Conservation (phyloP, 306 rosid genomes). For the Chamaecrista fasciculata region DNA sequence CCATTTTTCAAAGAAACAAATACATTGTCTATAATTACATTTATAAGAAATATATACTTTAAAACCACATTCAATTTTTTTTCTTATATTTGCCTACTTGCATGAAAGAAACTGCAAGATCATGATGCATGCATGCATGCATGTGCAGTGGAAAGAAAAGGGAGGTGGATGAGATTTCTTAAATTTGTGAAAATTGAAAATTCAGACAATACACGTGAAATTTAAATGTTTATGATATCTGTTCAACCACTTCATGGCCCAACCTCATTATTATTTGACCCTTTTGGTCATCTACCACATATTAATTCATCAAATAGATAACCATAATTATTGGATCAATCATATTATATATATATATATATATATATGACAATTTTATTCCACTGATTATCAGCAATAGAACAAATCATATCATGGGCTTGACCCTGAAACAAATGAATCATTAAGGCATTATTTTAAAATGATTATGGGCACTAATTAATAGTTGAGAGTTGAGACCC, state of each 20-base stretch:
- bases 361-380: neutral
- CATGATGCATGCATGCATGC: constrained; percentile 17
- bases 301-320: constrained; percentile 5
- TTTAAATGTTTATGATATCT: constrained; percentile 32
- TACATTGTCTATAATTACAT: no score
- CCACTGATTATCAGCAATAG: neutral
- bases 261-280: constrained; percentile 36
- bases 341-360: neutral
- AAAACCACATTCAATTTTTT: no score
- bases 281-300: neutral
- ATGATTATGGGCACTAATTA: neutral
- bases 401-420: neutral
- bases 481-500: neutral
- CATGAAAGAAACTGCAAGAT: neutral
- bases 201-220: constrained; percentile 42
- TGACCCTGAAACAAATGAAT: neutral
- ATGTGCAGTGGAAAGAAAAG: constrained; percentile 18
- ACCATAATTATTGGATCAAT: constrained; percentile 12
- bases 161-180: constrained; percentile 23
- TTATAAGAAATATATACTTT: no score
- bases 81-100: no score
- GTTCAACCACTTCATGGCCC: constrained; percentile 37
- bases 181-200: constrained; percentile 17
- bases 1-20: no score
- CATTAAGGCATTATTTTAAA: neutral